phyloP scores from a whole-genome alignment of 2,329 filamentous ascomycete genomes.

The Fusarium sp. region DNA sequence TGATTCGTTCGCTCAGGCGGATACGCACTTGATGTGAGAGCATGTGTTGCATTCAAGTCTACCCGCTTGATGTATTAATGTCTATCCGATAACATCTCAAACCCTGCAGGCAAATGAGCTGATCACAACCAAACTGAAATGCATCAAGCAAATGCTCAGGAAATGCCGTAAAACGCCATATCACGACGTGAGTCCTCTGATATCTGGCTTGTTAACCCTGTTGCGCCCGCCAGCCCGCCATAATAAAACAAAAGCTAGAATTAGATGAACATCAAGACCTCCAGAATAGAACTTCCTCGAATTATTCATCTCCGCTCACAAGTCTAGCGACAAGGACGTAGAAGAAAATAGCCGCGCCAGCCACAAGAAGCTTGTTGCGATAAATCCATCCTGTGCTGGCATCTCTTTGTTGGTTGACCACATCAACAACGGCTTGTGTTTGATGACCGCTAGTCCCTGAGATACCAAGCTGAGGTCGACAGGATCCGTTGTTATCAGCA shows the following conservation, averaged over 20 bases:
- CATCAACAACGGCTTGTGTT: slow-evolving; percentile 81
- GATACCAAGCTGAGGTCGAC: slow-evolving; percentile 69
- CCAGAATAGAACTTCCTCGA: neutral
- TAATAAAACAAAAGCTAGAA: slow-evolving; percentile 25
- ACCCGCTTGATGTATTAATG: slow-evolving; percentile 23
- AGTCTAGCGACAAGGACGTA: slow-evolving; percentile 87
- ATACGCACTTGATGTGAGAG: neutral
- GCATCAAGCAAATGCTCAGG: slow-evolving; percentile 23
- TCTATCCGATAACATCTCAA: slow-evolving; percentile 18
- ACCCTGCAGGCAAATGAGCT: slow-evolving; percentile 13
- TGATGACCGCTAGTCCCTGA: slow-evolving; percentile 70
- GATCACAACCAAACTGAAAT: slow-evolving; percentile 7
- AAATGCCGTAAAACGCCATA: slow-evolving; percentile 43
- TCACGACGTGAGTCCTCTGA: slow-evolving; percentile 41
- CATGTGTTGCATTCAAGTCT: slow-evolving; percentile 14
- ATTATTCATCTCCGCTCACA: slow-evolving; percentile 63
- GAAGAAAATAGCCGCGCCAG: slow-evolving; percentile 76
- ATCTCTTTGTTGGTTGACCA: slow-evolving; percentile 78
- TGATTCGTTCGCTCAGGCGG: neutral
- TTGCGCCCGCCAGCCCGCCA: slow-evolving; percentile 33
- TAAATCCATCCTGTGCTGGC: slow-evolving; percentile 86
- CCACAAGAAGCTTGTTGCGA: slow-evolving; percentile 81
- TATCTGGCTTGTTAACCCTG: slow-evolving; percentile 38
- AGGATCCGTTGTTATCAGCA: slow-evolving; percentile 63
- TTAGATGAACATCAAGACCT: slow-evolving; percentile 11